Conservation (phyloP, 1,284 basidiomycete species). For the Ustilago hordei region DNA sequence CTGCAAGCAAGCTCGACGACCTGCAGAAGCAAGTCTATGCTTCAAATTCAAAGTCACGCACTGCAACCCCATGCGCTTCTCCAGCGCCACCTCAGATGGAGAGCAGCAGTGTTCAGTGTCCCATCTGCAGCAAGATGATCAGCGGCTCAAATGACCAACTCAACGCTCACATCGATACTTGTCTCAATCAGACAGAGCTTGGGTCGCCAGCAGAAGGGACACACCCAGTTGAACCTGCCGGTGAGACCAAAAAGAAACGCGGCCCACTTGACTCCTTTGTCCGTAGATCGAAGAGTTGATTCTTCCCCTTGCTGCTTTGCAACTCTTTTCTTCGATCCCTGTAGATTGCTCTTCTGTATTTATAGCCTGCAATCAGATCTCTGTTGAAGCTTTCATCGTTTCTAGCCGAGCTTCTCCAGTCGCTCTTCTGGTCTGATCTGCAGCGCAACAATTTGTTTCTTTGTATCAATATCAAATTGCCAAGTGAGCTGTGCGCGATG, state of each 20-base stretch:
- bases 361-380: conserved; percentile 2
- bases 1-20: background rate
- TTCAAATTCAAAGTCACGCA: background rate
- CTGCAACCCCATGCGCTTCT: background rate
- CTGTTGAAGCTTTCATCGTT: background rate
- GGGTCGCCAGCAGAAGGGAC: background rate
- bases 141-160: conserved; percentile 39
- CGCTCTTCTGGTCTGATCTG: background rate
- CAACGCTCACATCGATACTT: conserved; percentile 54
- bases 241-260: conserved; percentile 18
- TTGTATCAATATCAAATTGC: conserved; percentile 16
- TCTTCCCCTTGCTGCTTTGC: background rate
- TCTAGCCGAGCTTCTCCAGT: background rate
- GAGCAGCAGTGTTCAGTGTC: conserved; percentile 16
- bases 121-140: conserved; percentile 36
- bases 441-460: background rate
- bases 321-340: background rate
- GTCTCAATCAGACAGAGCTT: conserved; percentile 25
- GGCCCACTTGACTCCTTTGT: conserved; percentile 48
- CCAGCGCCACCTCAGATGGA: background rate
- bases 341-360: conserved; percentile 6
- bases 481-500: conserved; percentile 4
- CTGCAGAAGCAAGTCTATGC: background rate
- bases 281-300: conserved; percentile 13
- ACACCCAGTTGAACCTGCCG: background rate